Conservation (phyloP, 805 yeast genomes). For the Metschnikowia borealis region DNA sequence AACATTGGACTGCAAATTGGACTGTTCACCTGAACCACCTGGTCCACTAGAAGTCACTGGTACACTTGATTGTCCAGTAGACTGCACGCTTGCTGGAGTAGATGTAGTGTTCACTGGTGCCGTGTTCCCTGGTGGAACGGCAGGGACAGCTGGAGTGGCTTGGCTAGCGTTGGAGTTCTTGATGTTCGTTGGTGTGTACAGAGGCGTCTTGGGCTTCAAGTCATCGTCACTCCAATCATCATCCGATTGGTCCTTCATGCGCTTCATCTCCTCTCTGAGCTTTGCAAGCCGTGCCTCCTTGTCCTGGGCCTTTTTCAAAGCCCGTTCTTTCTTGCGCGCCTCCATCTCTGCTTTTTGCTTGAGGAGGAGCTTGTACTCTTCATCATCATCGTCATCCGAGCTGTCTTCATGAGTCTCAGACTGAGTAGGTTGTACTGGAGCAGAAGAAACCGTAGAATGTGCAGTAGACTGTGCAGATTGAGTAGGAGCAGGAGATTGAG, state of each 20-base stretch:
- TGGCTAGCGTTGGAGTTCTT: neutral
- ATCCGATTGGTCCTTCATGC: constrained; percentile 20
- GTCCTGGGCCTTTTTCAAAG: constrained; percentile 50
- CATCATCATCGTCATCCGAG: constrained; percentile 29
- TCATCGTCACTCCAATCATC: constrained; percentile 34
- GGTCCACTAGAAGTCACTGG: neutral
- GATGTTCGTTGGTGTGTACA: constrained; percentile 11
- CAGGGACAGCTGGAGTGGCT: neutral
- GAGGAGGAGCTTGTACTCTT: constrained; percentile 46
- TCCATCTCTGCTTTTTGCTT: constrained; percentile 44
- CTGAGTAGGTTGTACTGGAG: neutral
- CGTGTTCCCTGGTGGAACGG: neutral
- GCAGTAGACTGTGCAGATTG: neutral
- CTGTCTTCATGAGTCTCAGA: constrained; percentile 22
- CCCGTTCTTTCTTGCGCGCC: constrained; percentile 38
- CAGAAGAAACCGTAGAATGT: no score
- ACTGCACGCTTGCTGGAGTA: no score
- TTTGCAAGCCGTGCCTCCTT: constrained; percentile 59
- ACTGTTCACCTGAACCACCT: no score
- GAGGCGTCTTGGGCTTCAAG: constrained; percentile 12
- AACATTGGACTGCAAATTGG: no score
- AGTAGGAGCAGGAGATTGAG: neutral
- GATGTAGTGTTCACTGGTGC: no score
- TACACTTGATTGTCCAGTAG: neutral
- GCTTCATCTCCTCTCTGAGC: constrained; percentile 55